Evolutionary conservation across 805 yeast genomes (phyloP).

Genomic region (Saccharomyces kudriavzevii): DNA sequence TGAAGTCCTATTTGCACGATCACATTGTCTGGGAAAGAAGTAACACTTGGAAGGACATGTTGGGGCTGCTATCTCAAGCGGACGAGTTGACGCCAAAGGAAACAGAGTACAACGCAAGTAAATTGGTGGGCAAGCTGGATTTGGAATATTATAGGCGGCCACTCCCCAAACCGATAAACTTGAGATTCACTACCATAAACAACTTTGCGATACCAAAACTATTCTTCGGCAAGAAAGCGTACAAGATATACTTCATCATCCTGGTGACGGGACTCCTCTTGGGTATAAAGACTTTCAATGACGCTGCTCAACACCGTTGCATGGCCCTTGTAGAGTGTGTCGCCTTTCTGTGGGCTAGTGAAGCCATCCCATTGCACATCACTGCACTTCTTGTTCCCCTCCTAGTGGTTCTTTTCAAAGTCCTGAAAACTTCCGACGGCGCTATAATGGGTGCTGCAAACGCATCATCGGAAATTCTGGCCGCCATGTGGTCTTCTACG

Average conservation of each 20-base stretch:
- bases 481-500: slow-evolving; percentile 87
- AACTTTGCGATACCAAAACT: slow-evolving; percentile 38
- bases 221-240: slow-evolving; percentile 37
- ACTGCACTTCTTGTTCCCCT: slow-evolving; percentile 78
- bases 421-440: slow-evolving; percentile 44
- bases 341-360: slow-evolving; percentile 86
- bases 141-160: slow-evolving; percentile 27
- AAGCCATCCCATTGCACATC: slow-evolving; percentile 80
- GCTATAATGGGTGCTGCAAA: slow-evolving; percentile 50
- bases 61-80: slow-evolving; percentile 60
- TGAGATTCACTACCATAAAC: slow-evolving; percentile 21
- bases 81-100: slow-evolving; percentile 10
- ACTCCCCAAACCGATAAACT: slow-evolving; percentile 24
- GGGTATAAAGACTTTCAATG: slow-evolving; percentile 50
- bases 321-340: slow-evolving; percentile 51
- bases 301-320: slow-evolving; percentile 48
- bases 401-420: slow-evolving; percentile 58
- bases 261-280: slow-evolving; percentile 44
- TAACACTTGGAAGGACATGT: slow-evolving; percentile 90
- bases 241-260: slow-evolving; percentile 40
- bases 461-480: slow-evolving; percentile 58
- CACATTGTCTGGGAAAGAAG: slow-evolving; percentile 92
- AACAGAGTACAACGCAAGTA: not conserved
- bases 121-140: slow-evolving; percentile 13
- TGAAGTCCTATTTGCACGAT: slow-evolving; percentile 61